phyloP scores from a whole-genome alignment of 768 basidiomycete species.

The Hygrophorus russula region DNA sequence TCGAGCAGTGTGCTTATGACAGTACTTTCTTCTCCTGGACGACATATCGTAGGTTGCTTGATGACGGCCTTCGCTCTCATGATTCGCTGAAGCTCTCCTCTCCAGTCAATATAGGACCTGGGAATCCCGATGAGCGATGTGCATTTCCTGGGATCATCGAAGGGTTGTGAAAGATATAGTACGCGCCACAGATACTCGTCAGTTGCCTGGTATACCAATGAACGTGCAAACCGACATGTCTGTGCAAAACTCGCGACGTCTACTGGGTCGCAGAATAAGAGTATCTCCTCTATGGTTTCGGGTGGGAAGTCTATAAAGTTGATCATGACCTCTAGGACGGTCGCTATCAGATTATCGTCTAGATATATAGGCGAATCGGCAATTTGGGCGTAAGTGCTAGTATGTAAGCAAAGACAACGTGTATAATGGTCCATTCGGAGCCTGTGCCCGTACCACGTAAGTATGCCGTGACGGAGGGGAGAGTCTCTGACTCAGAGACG shows the following conservation, averaged over 20 bases:
- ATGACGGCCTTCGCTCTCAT: constrained; percentile 44
- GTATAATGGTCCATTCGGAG: too few relatives aligned
- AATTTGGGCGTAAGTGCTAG: too few relatives aligned
- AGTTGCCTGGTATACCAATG: constrained; percentile 32
- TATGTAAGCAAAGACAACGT: too few relatives aligned
- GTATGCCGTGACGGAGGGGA: too few relatives aligned
- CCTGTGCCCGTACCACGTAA: too few relatives aligned
- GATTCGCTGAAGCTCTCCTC: constrained; percentile 37
- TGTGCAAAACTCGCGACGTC: constrained; percentile 45
- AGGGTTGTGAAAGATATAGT: constrained; percentile 49
- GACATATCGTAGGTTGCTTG: constrained; percentile 19
- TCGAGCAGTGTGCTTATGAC: constrained; percentile 41
- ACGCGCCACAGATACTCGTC: constrained; percentile 49
- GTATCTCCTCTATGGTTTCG: constrained; percentile 50
- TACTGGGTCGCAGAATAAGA: constrained; percentile 47
- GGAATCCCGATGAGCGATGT: constrained; percentile 23
- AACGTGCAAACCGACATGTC: constrained; percentile 31
- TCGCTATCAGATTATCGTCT: too few relatives aligned
- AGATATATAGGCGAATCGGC: too few relatives aligned
- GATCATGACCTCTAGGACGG: constrained; percentile 7
- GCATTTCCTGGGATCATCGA: constrained; percentile 55
- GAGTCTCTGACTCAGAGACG: too few relatives aligned
- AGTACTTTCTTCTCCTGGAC: constrained; percentile 28
- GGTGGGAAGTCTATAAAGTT: constrained; percentile 29
- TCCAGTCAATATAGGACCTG: constrained; percentile 39